Base-by-base conservation (phyloP, 345 rosid species). In the Eucalyptus cloeziana region DNA sequence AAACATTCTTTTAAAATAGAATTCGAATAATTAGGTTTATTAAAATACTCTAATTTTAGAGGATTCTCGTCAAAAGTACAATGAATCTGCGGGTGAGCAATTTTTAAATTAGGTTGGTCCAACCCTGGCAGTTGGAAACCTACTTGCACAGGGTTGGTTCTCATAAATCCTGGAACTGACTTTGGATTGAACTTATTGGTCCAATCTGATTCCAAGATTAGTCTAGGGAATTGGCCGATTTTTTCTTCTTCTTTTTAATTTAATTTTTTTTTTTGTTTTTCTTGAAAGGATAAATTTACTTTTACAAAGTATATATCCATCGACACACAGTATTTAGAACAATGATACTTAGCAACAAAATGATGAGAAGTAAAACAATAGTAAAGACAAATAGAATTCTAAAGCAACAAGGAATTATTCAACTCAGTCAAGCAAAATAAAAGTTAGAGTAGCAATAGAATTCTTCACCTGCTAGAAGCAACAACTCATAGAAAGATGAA, bases 101-200 rank as follows among this genome's bases (percentile, higher is more conserved):
- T 64, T 64, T n/a, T 5, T 5, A 62, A 62, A 13, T 12, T 62
- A 17, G 21, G 76, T 7, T 0, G 0, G 0, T 64, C 22, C 37
- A n/a, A n/a, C 40, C 40, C 0, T n/a, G 21, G 2, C 58, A 64
- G 9, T n/a, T 8, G 2, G 9, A 16, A 64, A n/a, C 76, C 76
- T n/a, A 64, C 0, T 8, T 0, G 5, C 40, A 64, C 5, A 14
- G 11, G 40, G 21, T n/a, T 17, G 21, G 37, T n/a, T 64, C 37
- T 7, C 2, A 15, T 64, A n/a, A 7, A 64, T n/a, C 10, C 1
- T 4, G 1, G 5, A 64, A 64, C 3, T 33, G 8, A 62, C 16
- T 30, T 6, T 60, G 58, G 58, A 52, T 52, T 52, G 25, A 52
- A 52, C 58, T 52, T 62, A 30, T 27, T 6, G 17, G 31, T 62